phyloP scores from a whole-genome alignment of 441 rosid genomes.

The Syzygium malaccense region DNA sequence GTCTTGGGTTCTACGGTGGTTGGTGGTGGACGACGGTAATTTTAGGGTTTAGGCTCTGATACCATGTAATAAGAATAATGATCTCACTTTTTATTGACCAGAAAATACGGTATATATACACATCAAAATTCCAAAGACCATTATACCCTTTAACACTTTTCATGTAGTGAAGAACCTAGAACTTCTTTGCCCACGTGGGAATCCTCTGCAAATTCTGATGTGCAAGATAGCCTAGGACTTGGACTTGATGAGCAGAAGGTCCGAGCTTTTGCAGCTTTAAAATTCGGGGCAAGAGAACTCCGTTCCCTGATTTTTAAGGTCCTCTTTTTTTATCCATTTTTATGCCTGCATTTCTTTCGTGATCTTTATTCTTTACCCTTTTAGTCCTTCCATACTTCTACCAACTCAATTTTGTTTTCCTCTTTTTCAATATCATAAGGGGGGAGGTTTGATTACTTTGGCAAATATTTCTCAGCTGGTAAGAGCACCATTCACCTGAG shows the following conservation, averaged over 20 bases:
- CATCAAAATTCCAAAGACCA: no score
- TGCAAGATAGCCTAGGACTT: constrained; percentile 47
- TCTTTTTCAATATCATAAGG: constrained; percentile 26
- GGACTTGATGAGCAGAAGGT: constrained; percentile 68
- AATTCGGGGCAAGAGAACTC: constrained; percentile 48
- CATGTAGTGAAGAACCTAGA: constrained; percentile 60
- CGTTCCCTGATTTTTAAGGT: constrained; percentile 75
- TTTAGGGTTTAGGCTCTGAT: no score
- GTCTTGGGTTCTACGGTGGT: no score
- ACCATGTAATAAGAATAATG: no score
- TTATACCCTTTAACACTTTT: no score
- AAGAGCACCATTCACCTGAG: no score
- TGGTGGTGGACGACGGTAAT: no score
- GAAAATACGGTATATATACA: no score
- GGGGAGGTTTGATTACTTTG: constrained; percentile 69
- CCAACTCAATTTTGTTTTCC: neutral
- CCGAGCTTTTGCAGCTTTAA: constrained; percentile 49
- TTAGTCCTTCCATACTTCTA: neutral
- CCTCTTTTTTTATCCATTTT: neutral
- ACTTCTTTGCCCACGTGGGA: constrained; percentile 45
- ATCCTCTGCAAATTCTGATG: constrained; percentile 25
- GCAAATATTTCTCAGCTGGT: no score
- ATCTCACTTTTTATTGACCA: no score
- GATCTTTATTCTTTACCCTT: neutral
- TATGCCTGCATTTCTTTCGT: neutral